These are phyloP conservation scores for Fonsecaea monophora DNA, from an alignment of 2,329 filamentous ascomycete genomes.

Conservation along the genomic window DNA sequence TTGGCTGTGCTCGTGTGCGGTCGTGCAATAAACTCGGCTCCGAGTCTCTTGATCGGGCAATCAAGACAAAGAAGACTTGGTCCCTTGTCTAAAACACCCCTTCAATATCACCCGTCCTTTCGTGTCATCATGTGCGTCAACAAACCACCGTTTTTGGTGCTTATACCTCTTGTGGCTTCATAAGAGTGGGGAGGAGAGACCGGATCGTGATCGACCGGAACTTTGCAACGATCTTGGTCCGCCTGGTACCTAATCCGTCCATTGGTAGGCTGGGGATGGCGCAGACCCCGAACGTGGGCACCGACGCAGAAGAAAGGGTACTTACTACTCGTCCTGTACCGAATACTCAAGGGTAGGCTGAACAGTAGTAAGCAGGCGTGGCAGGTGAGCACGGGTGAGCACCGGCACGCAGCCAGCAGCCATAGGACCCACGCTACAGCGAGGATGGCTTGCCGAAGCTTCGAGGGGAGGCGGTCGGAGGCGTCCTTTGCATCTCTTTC, in stretches of 20 bases:
- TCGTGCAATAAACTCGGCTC: background rate
- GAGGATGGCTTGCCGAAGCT: background rate
- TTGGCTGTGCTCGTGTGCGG: background rate
- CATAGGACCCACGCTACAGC: background rate
- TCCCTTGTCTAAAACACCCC: constrained; percentile 2
- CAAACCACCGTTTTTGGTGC: background rate
- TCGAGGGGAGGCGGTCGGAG: background rate
- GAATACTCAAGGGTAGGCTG: background rate
- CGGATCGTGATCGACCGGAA: constrained; percentile 6
- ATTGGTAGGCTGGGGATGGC: background rate
- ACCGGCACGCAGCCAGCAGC: too few species aligned
- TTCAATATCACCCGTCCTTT: background rate
- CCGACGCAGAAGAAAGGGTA: background rate
- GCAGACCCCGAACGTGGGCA: background rate
- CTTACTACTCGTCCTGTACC: too few species aligned
- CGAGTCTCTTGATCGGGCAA: background rate
- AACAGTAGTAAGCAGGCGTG: background rate
- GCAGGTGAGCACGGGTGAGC: background rate
- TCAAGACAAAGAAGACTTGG: background rate
- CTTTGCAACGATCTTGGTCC: background rate
- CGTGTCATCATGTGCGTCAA: background rate
- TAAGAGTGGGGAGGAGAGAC: background rate
- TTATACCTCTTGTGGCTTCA: background rate
- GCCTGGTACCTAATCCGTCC: background rate
- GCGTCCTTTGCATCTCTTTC: background rate